A percentile compares a stretch with the other conserved stretches of the same genome.
Conservation (phyloP, 257 asterid species). For the Petunia axillaris region DNA sequence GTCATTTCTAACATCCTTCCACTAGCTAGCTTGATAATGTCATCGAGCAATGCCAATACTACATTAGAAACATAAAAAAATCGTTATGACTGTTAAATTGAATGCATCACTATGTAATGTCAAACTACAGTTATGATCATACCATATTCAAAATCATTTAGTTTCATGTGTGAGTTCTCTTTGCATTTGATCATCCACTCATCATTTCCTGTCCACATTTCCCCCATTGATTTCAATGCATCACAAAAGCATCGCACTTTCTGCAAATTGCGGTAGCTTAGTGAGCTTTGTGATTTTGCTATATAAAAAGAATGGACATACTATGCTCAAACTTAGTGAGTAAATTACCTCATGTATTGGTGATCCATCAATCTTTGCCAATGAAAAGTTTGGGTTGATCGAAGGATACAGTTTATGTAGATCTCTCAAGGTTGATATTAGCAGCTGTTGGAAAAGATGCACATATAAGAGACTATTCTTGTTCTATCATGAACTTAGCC, state of each 20-base stretch:
- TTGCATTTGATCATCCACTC: slow-evolving; percentile 70
- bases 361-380: slow-evolving; percentile 52
- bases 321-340: neutral
- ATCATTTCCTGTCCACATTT: slow-evolving; percentile 65
- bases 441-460: slow-evolving; percentile 52
- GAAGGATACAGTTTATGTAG: slow-evolving; percentile 53
- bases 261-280: slow-evolving; percentile 37
- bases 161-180: slow-evolving; percentile 39
- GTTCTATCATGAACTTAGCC: neutral
- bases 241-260: slow-evolving; percentile 61
- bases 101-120: slow-evolving; percentile 32
- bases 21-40: slow-evolving; percentile 64
- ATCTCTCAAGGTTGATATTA: slow-evolving; percentile 73
- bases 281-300: slow-evolving; percentile 22
- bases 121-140: slow-evolving; percentile 17
- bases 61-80: neutral
- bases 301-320: neutral
- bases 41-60: slow-evolving; percentile 74
- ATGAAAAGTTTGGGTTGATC: slow-evolving; percentile 35
- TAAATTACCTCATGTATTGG: slow-evolving; percentile 58
- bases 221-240: slow-evolving; percentile 68
- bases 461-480: neutral
- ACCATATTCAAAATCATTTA: slow-evolving; percentile 58
- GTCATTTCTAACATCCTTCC: slow-evolving; percentile 60
- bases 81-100: neutral